Percentiles rank a stretch among this genome's conserved stretches.
These are phyloP conservation scores for Epithemia pelagica DNA, from an alignment of 108 stramenopile species.

Conservation along the genomic window DNA sequence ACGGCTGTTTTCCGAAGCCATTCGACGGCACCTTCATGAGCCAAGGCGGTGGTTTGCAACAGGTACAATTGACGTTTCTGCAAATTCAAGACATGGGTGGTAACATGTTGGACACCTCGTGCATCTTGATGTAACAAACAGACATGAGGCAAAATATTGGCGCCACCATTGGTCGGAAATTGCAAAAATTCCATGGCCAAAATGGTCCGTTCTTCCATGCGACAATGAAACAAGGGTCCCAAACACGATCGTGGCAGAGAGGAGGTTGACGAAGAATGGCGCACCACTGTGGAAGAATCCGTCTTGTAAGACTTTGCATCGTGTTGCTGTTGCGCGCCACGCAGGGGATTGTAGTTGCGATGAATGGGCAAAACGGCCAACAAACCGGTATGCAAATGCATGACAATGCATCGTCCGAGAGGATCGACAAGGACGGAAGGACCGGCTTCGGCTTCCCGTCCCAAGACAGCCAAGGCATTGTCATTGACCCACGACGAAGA, in stretches of 20 bases:
- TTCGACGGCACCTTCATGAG: conserved; percentile 4
- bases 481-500: conserved; percentile 4
- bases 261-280: neutral
- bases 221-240: conserved; percentile 55
- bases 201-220: conserved; percentile 68
- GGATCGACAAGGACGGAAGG: conserved; percentile 64
- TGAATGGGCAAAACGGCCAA: conserved; percentile 61
- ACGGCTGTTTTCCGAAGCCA: conserved; percentile 45
- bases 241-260: conserved; percentile 12
- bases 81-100: conserved; percentile 35
- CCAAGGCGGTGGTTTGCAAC: neutral
- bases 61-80: neutral
- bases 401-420: conserved; percentile 47
- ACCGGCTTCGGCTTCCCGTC: conserved; percentile 42
- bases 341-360: conserved; percentile 9
- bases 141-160: conserved; percentile 44
- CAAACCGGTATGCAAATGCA: conserved; percentile 72
- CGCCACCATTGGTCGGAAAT: neutral
- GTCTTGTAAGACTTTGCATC: neutral
- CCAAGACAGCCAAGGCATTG: conserved; percentile 32
- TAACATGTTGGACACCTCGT: conserved; percentile 59
- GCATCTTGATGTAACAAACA: conserved; percentile 73
- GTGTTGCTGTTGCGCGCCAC: conserved; percentile 1
- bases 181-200: conserved; percentile 52
- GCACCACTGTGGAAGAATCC: neutral